Evolutionary conservation across 2,329 filamentous ascomycete species (phyloP).

Genomic region (Chalaropsis ovoidea): DNA sequence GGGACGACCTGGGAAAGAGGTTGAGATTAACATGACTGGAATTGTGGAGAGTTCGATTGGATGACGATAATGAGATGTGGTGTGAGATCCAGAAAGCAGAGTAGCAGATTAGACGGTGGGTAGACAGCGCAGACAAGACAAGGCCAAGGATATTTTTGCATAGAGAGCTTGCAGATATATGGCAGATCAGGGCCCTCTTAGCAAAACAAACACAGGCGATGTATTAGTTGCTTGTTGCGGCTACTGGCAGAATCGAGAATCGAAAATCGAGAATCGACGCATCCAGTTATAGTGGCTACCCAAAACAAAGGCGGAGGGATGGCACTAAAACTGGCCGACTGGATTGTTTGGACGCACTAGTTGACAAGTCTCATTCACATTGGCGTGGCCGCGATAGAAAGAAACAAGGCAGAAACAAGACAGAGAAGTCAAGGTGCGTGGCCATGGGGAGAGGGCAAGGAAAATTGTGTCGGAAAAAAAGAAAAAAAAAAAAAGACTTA

Average conservation of each 20-base stretch:
- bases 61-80: neutral
- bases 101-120: neutral
- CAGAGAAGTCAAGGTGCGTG: neutral
- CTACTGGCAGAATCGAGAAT: neutral
- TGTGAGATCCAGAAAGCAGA: neutral
- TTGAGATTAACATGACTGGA: conserved; percentile 22
- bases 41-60: neutral
- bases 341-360: conserved; percentile 1
- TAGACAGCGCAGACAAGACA: neutral
- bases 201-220: neutral
- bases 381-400: neutral
- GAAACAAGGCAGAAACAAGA: neutral
- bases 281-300: neutral
- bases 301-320: neutral
- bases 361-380: neutral
- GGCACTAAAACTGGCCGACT: neutral
- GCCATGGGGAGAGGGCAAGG: neutral
- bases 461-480: neutral
- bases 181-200: neutral
- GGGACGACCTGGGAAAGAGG: conserved; percentile 37
- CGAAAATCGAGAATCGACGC: neutral
- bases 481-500: conserved; percentile 15
- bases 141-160: neutral
- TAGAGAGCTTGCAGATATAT: neutral
- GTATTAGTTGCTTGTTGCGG: neutral